These are phyloP conservation scores for Trichoderma afroharzianum DNA, from an alignment of 2,329 filamentous ascomycete genomes.

Conservation along the genomic window DNA sequence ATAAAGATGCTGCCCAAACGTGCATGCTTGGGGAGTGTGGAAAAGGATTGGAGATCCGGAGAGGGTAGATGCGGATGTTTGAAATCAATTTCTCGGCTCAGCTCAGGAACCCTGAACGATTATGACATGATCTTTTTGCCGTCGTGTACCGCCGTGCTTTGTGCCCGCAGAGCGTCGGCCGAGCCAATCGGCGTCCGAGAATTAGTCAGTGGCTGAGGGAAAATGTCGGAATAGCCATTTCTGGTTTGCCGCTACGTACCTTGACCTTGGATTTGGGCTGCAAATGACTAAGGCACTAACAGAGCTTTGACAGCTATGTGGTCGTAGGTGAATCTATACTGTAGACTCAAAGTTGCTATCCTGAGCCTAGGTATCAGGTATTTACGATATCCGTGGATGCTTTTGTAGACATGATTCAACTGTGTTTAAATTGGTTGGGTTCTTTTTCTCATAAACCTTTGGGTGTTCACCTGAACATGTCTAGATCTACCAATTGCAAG, in stretches of 20 bases:
- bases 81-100: conserved; percentile 15
- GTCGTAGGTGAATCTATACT: background rate
- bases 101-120: conserved; percentile 7
- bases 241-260: background rate
- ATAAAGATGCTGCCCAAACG: conserved; percentile 21
- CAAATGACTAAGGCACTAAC: background rate
- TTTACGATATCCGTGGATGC: too few species aligned
- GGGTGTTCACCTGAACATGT: background rate
- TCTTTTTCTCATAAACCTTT: background rate
- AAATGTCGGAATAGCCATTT: conserved; percentile 5
- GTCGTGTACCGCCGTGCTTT: background rate
- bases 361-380: too few species aligned
- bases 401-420: background rate
- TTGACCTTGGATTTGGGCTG: too few species aligned
- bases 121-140: conserved; percentile 19
- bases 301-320: background rate
- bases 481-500: background rate
- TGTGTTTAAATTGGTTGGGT: background rate
- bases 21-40: conserved; percentile 14
- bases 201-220: conserved; percentile 16
- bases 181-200: conserved; percentile 23
- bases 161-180: conserved; percentile 19
- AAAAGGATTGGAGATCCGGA: background rate
- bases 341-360: background rate
- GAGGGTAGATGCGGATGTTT: conserved; percentile 13